Percentiles rank a stretch among this genome's conserved stretches.
phyloP scores from a whole-genome alignment of 805 yeast genomes.

The Alloascoidea hylecoeti region DNA sequence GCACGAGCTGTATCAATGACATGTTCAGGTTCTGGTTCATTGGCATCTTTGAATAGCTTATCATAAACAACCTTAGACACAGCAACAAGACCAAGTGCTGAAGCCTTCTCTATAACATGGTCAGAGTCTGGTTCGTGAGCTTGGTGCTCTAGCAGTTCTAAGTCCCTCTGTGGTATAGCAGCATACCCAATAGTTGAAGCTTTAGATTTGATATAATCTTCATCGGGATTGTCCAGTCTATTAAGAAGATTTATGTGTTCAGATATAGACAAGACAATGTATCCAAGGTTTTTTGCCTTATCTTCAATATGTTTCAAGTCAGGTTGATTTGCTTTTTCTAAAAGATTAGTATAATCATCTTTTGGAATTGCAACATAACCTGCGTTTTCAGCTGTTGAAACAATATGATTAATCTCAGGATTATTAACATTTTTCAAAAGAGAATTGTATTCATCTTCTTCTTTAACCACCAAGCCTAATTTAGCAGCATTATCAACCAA shows the following conservation, averaged over 20 bases:
- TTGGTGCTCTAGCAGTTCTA: too few relatives aligned
- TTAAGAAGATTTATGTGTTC: neutral
- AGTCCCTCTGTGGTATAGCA: too few relatives aligned
- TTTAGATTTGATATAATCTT: conserved; percentile 12
- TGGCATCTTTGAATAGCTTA: conserved; percentile 9
- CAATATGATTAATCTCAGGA: conserved; percentile 19
- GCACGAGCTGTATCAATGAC: neutral
- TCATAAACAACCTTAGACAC: conserved; percentile 13
- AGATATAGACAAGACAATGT: neutral
- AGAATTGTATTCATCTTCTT: neutral
- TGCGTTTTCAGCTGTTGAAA: conserved; percentile 10
- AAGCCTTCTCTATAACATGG: conserved; percentile 15
- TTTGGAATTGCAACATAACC: conserved; percentile 10
- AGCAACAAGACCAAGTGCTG: conserved; percentile 13
- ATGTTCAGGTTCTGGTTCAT: conserved; percentile 3
- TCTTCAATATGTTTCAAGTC: neutral
- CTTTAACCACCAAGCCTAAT: neutral
- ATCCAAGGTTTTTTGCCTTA: neutral
- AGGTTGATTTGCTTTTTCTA: conserved; percentile 2
- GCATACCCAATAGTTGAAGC: conserved; percentile 10
- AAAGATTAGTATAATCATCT: conserved; percentile 9
- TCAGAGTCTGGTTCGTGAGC: conserved; percentile 18
- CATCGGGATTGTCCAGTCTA: conserved; percentile 14
- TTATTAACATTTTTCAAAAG: neutral
- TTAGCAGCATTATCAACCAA: neutral